Conservation (phyloP, 2,329 filamentous ascomycete species). For the Alternaria sp. region DNA sequence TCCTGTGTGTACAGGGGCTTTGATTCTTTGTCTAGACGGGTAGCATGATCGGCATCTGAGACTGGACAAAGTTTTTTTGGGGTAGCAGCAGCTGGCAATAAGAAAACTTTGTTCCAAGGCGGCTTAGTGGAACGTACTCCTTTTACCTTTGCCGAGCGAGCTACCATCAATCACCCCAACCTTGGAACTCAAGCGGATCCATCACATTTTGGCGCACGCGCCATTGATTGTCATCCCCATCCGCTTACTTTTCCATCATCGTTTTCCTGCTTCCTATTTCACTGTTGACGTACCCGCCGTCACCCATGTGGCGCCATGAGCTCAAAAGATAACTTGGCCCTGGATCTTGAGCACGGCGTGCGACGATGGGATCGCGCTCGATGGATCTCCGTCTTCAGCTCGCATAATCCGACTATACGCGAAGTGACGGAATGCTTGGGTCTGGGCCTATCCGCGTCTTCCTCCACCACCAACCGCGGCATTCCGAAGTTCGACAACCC, state of each 20-base stretch:
- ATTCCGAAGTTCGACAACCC: conserved; percentile 52
- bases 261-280: conserved; percentile 17
- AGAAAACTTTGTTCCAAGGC: conserved; percentile 39
- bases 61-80: conserved; percentile 34
- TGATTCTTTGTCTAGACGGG: conserved; percentile 22
- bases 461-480: conserved; percentile 48
- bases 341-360: conserved; percentile 45
- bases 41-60: conserved; percentile 36
- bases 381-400: conserved; percentile 50
- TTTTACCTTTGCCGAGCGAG: conserved; percentile 38
- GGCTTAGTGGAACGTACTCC: conserved; percentile 38
- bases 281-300: conserved; percentile 7
- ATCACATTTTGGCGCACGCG: conserved; percentile 30
- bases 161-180: conserved; percentile 27
- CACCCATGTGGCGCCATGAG: conserved; percentile 42
- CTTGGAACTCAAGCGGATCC: conserved; percentile 20
- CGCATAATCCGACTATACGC: conserved; percentile 50
- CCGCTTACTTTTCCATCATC: conserved; percentile 20
- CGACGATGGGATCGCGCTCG: conserved; percentile 46
- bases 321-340: conserved; percentile 41
- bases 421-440: conserved; percentile 50
- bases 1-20: conserved; percentile 10
- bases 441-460: conserved; percentile 46
- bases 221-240: conserved; percentile 31
- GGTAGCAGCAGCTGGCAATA: conserved; percentile 29